Evolutionary conservation across 2,329 filamentous ascomycete species (phyloP).

Genomic region (Nigrospora osmanthi): DNA sequence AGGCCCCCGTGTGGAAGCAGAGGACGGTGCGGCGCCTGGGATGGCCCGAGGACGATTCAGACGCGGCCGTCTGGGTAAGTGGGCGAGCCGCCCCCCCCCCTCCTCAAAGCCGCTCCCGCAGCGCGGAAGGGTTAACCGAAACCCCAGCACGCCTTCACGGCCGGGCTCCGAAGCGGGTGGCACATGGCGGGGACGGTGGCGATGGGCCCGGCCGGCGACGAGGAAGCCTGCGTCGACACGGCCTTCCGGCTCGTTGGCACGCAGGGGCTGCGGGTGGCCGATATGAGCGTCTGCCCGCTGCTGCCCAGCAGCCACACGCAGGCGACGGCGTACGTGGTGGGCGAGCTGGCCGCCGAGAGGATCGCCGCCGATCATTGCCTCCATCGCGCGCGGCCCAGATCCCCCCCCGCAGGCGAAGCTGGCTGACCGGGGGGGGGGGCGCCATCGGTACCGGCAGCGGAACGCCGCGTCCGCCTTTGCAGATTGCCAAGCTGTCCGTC

Average conservation of each 20-base stretch:
- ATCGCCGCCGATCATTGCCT: slow-evolving; percentile 8
- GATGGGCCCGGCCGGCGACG: slow-evolving; percentile 7
- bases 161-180: slow-evolving; percentile 9
- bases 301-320: slow-evolving; percentile 27
- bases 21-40: slow-evolving; percentile 5
- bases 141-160: slow-evolving; percentile 16
- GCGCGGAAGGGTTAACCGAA: slow-evolving; percentile 9
- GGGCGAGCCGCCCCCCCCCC: not conserved
- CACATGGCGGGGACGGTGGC: slow-evolving; percentile 10
- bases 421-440: too few relatives aligned
- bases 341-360: slow-evolving; percentile 31
- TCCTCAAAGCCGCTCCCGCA: too few relatives aligned
- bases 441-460: too few relatives aligned
- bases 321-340: slow-evolving; percentile 36
- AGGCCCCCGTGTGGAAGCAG: slow-evolving; percentile 6
- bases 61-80: slow-evolving; percentile 11
- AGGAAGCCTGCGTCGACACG: slow-evolving; percentile 8
- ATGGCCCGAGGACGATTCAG: slow-evolving; percentile 8
- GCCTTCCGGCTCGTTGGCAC: slow-evolving; percentile 9
- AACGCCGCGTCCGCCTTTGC: too few relatives aligned
- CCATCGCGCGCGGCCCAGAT: not conserved
- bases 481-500: too few relatives aligned
- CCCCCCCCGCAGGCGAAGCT: not conserved
- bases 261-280: slow-evolving; percentile 8
- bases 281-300: slow-evolving; percentile 12